phyloP scores from a whole-genome alignment of 306 rosid genomes.

The Pyrus communis region DNA sequence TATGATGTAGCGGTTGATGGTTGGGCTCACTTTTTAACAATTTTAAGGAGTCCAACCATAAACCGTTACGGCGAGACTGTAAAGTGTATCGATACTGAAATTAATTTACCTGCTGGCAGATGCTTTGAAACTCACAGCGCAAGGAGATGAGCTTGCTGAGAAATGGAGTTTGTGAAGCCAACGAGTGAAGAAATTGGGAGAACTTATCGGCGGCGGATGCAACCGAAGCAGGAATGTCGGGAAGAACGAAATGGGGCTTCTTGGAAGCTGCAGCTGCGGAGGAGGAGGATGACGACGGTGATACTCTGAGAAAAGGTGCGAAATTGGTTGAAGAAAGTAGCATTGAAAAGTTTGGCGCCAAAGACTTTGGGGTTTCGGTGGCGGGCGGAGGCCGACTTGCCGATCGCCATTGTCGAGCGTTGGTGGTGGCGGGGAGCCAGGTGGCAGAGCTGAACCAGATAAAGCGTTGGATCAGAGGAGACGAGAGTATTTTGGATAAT shows the following conservation, averaged over 20 bases:
- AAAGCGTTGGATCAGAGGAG: slow-evolving; percentile 19
- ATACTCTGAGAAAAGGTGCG: slow-evolving; percentile 33
- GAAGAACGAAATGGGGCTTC: too few species aligned
- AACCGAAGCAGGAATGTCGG: too few species aligned
- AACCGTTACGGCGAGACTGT: too few species aligned
- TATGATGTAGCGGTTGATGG: too few species aligned
- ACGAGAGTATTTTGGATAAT: not conserved
- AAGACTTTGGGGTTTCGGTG: slow-evolving; percentile 9
- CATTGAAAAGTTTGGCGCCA: slow-evolving; percentile 22
- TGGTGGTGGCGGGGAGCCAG: not conserved
- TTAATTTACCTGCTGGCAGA: slow-evolving; percentile 46
- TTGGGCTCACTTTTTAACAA: too few species aligned
- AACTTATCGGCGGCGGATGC: too few species aligned
- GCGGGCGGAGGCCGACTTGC: slow-evolving; percentile 28
- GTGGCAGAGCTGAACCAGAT: slow-evolving; percentile 16
- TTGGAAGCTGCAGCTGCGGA: slow-evolving; percentile 2
- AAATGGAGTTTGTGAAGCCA: slow-evolving; percentile 53
- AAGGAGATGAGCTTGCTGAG: slow-evolving; percentile 40
- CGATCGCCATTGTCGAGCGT: slow-evolving; percentile 32
- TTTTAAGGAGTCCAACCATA: too few species aligned
- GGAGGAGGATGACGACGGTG: slow-evolving; percentile 8
- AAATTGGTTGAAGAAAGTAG: slow-evolving; percentile 45
- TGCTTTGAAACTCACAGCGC: slow-evolving; percentile 35
- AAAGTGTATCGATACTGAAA: too few species aligned
- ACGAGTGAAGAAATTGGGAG: not conserved